phyloP scores from a whole-genome alignment of 306 rosid genomes.

The Cicer cuneatum region DNA sequence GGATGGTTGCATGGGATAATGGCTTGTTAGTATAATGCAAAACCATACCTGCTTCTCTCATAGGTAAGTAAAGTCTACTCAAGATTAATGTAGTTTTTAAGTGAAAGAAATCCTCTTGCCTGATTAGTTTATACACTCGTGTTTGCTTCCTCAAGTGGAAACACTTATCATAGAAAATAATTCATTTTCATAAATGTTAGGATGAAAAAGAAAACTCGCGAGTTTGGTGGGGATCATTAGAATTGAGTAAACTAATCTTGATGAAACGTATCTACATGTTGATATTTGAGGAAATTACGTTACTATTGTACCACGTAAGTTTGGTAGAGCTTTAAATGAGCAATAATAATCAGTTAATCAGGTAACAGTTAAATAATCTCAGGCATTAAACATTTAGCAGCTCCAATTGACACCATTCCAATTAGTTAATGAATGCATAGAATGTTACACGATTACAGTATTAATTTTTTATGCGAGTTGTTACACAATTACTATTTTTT shows the following conservation, averaged over 20 bases:
- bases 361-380: too few species aligned
- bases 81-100: neutral
- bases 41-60: neutral
- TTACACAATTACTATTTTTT: too few species aligned
- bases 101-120: neutral
- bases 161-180: conserved; percentile 24
- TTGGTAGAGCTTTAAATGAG: neutral
- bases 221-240: conserved; percentile 17
- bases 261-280: neutral
- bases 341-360: too few species aligned
- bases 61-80: neutral
- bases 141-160: conserved; percentile 19
- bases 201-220: neutral
- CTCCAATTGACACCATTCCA: too few species aligned
- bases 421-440: too few species aligned
- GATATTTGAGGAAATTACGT: neutral
- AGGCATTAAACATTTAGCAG: too few species aligned
- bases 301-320: neutral
- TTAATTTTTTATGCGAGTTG: too few species aligned
- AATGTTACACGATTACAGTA: too few species aligned
- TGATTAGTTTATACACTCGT: neutral
- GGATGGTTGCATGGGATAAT: neutral
- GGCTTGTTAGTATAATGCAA: neutral
- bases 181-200: conserved; percentile 1
- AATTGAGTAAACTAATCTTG: conserved; percentile 19